Conservation (phyloP, 495 filamentous ascomycete genomes). For the Penicillium angulare region DNA sequence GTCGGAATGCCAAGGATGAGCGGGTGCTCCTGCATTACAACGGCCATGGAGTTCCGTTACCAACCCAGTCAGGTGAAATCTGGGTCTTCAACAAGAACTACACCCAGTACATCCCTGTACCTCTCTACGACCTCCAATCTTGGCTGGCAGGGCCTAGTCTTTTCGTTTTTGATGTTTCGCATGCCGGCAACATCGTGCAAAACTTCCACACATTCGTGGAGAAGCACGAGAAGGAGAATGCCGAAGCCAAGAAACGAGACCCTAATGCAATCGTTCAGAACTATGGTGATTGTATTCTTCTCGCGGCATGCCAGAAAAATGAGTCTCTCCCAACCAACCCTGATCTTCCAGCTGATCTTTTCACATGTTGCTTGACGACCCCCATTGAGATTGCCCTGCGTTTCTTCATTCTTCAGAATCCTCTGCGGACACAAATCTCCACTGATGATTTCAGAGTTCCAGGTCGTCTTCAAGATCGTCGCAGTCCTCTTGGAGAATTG, state of each 20-base stretch:
- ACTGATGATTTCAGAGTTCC: slow-evolving; percentile 77
- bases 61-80: slow-evolving; percentile 93
- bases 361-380: slow-evolving; percentile 93
- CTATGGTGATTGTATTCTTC: slow-evolving; percentile 79
- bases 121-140: slow-evolving; percentile 89
- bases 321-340: slow-evolving; percentile 98
- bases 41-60: slow-evolving; percentile 96
- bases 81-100: slow-evolving; percentile 99
- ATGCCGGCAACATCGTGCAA: slow-evolving; percentile 89
- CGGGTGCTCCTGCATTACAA: slow-evolving; percentile 97
- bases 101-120: slow-evolving; percentile 98
- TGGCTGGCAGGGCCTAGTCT: slow-evolving; percentile 96
- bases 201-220: slow-evolving; percentile 94
- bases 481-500: slow-evolving; percentile 91
- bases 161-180: slow-evolving; percentile 96
- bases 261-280: slow-evolving; percentile 68
- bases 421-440: slow-evolving; percentile 69
- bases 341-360: slow-evolving; percentile 88
- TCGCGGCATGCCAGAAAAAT: slow-evolving; percentile 84
- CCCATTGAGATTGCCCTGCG: slow-evolving; percentile 95
- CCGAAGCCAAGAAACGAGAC: slow-evolving; percentile 68
- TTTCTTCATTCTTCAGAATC: slow-evolving; percentile 92
- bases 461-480: slow-evolving; percentile 84
- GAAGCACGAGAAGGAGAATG: slow-evolving; percentile 85
- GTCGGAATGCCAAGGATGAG: slow-evolving; percentile 92